These are phyloP conservation scores for Cladobotryum mycophilum DNA, from an alignment of 2,329 filamentous ascomycete species.

Conservation along the genomic window DNA sequence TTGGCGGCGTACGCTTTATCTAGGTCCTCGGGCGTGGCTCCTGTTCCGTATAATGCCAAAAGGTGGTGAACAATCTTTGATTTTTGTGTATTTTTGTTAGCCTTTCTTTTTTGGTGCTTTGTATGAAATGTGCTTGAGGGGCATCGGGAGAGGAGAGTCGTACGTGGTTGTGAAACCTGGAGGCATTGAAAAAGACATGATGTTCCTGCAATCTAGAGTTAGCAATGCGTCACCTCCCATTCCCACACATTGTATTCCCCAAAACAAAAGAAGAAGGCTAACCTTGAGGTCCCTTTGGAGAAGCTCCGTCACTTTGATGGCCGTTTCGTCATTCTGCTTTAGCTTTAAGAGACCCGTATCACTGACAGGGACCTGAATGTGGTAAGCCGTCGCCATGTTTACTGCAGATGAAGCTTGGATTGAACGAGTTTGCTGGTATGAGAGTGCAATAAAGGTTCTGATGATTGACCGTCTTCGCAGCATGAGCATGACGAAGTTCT, in stretches of 20 bases:
- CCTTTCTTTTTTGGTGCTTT: no score
- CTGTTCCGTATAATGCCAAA: conserved; percentile 69
- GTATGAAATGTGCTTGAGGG: no score
- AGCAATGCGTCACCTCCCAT: neutral
- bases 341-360: conserved; percentile 45
- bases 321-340: conserved; percentile 50
- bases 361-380: conserved; percentile 40
- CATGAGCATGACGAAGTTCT: no score
- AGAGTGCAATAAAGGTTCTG: neutral
- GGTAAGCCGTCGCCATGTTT: conserved; percentile 42
- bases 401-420: neutral
- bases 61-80: conserved; percentile 71
- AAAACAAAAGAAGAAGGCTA: conserved; percentile 4
- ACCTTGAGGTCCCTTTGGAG: conserved; percentile 70
- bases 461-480: no score
- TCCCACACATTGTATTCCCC: neutral
- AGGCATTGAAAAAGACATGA: conserved; percentile 74
- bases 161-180: conserved; percentile 77
- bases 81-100: no score
- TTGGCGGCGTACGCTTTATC: conserved; percentile 61
- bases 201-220: conserved; percentile 34
- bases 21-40: conserved; percentile 55
- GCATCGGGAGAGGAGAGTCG: no score
- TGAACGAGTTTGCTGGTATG: neutral
- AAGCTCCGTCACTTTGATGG: conserved; percentile 57